These are phyloP conservation scores for Albizia julibrissin DNA, from an alignment of 306 rosid species.

Conservation along the genomic window DNA sequence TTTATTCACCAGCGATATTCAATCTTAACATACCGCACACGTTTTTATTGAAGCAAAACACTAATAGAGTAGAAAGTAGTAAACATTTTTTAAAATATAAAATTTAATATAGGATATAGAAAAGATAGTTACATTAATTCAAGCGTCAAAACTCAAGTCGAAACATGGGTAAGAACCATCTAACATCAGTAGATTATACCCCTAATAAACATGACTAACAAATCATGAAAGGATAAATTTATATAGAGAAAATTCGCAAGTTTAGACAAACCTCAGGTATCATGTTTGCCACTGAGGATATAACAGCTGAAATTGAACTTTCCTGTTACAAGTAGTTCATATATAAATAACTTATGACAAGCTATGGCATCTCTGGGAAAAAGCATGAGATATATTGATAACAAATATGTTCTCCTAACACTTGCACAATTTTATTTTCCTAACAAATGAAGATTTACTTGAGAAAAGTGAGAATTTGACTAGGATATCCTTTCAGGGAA, in stretches of 20 bases:
- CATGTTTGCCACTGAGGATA: slow-evolving; percentile 78
- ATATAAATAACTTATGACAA: not conserved
- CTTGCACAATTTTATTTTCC: not conserved
- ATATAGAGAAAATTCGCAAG: slow-evolving; percentile 10
- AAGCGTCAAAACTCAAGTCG: not conserved
- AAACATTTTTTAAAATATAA: not conserved
- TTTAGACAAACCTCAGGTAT: slow-evolving; percentile 84
- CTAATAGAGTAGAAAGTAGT: not conserved
- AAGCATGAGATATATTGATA: not conserved
- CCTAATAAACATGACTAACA: slow-evolving; percentile 5
- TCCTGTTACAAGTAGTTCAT: slow-evolving; percentile 58
- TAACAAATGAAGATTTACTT: not conserved
- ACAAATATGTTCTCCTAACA: not conserved
- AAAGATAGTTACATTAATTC: not conserved
- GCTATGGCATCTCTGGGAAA: not conserved
- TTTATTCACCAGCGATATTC: not conserved
- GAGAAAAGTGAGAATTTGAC: not conserved
- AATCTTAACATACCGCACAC: not conserved
- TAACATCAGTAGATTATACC: not conserved
- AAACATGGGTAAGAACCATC: slow-evolving; percentile 21
- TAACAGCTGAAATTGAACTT: slow-evolving; percentile 78
- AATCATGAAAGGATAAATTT: not conserved
- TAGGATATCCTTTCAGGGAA: not conserved
- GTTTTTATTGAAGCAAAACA: not conserved
- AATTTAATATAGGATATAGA: not conserved